Percentiles rank a stretch among this genome's conserved stretches.
phyloP scores from a whole-genome alignment of 768 basidiomycete genomes.

The Mycena kentingensis region DNA sequence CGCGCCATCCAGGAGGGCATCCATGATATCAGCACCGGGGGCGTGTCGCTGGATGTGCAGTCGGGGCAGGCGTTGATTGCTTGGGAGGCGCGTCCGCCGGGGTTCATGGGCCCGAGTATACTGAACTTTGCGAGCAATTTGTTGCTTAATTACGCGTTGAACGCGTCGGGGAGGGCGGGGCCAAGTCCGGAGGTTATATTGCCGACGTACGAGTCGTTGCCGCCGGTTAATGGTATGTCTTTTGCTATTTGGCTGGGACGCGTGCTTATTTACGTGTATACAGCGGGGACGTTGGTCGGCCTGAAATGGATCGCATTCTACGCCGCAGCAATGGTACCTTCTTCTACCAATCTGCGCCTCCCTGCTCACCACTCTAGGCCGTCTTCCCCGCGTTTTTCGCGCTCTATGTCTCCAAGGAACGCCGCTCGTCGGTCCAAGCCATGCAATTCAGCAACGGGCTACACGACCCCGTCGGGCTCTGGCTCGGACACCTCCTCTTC shows the following conservation, averaged over 20 bases:
- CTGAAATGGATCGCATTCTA: constrained; percentile 80
- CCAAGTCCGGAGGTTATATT: constrained; percentile 52
- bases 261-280: not conserved
- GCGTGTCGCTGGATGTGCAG: constrained; percentile 60
- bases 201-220: constrained; percentile 60
- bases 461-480: constrained; percentile 66
- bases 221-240: constrained; percentile 41
- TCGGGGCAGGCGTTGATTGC: constrained; percentile 60
- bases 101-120: constrained; percentile 57
- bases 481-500: constrained; percentile 79
- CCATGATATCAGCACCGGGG: constrained; percentile 56
- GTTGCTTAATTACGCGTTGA: constrained; percentile 63
- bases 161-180: constrained; percentile 43
- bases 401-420: constrained; percentile 74
- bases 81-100: constrained; percentile 70
- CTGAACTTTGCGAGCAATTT: constrained; percentile 72
- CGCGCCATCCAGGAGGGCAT: not conserved
- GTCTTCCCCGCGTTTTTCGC: constrained; percentile 84
- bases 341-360: not conserved
- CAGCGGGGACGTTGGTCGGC: constrained; percentile 53
- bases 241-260: not conserved
- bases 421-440: constrained; percentile 71
- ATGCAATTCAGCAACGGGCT: constrained; percentile 84
- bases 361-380: constrained; percentile 40
- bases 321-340: constrained; percentile 66